A percentile compares a stretch with the other conserved stretches of the same genome.
Conservation (phyloP, 768 basidiomycete species). For the Xerocomus spinulosus region DNA sequence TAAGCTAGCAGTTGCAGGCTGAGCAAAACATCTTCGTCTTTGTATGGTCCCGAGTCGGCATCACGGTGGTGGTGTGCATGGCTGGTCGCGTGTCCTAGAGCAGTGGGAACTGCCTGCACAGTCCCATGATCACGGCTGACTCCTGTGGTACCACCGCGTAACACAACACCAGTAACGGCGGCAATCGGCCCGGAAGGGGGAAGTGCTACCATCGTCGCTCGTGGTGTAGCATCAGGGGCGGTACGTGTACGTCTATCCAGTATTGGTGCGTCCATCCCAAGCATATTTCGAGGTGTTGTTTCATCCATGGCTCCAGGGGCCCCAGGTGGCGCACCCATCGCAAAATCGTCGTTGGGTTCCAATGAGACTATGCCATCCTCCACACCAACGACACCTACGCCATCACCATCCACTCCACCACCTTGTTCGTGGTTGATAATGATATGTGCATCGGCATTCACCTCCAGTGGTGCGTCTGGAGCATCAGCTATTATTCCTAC, state of each 20-base stretch:
- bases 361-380: constrained; percentile 74
- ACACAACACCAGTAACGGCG: constrained; percentile 9
- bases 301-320: constrained; percentile 77
- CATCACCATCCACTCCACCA: constrained; percentile 36
- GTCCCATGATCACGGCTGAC: constrained; percentile 15
- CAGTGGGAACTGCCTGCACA: constrained; percentile 11
- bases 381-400: constrained; percentile 45
- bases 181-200: constrained; percentile 33
- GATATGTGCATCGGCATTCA: constrained; percentile 47
- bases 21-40: constrained; percentile 91
- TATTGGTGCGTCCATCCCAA: constrained; percentile 22
- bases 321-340: constrained; percentile 86
- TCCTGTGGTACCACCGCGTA: constrained; percentile 13
- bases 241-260: constrained; percentile 34
- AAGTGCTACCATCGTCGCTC: constrained; percentile 55
- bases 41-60: constrained; percentile 61
- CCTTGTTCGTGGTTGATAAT: constrained; percentile 48
- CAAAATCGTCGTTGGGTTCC: constrained; percentile 83
- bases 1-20: constrained; percentile 93
- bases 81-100: constrained; percentile 19
- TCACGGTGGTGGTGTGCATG: constrained; percentile 41
- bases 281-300: constrained; percentile 24
- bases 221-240: constrained; percentile 58
- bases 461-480: constrained; percentile 32
- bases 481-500: constrained; percentile 47